These are phyloP conservation scores for Candida dajiaensis DNA, from an alignment of 805 yeast genomes.

Conservation along the genomic window DNA sequence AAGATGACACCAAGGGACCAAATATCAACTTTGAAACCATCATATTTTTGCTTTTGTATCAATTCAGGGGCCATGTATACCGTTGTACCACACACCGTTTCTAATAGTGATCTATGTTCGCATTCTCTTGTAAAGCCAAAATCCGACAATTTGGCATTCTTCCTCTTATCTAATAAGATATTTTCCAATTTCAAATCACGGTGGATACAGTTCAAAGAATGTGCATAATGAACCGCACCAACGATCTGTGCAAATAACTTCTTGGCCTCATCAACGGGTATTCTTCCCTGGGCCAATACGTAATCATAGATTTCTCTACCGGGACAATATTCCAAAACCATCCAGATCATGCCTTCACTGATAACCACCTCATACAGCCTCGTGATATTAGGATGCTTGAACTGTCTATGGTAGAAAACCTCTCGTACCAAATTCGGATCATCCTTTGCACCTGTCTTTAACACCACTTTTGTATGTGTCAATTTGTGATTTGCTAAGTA, in stretches of 20 bases:
- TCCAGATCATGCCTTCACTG: conserved; percentile 75
- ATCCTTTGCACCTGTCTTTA: conserved; percentile 70
- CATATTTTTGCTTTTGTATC: conserved; percentile 58
- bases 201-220: conserved; percentile 71
- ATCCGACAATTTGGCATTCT: conserved; percentile 74
- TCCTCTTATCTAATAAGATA: conserved; percentile 50
- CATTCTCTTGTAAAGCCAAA: conserved; percentile 91
- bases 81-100: conserved; percentile 89
- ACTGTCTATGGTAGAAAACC: conserved; percentile 79
- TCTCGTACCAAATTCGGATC: conserved; percentile 89
- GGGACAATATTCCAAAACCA: conserved; percentile 86
- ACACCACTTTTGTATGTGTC: conserved; percentile 71
- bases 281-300: conserved; percentile 44
- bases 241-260: conserved; percentile 57
- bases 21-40: conserved; percentile 76
- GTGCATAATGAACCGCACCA: conserved; percentile 62
- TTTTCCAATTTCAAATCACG: conserved; percentile 84
- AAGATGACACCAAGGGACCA: conserved; percentile 92
- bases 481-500: conserved; percentile 77
- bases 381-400: conserved; percentile 79
- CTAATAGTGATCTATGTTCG: conserved; percentile 48
- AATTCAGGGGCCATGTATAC: conserved; percentile 98
- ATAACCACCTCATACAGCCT: conserved; percentile 80
- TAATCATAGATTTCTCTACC: conserved; percentile 71
- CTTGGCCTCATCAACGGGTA: conserved; percentile 45